Conservation (phyloP, 164 flowering plant genomes). For the Amborella trichopoda region DNA sequence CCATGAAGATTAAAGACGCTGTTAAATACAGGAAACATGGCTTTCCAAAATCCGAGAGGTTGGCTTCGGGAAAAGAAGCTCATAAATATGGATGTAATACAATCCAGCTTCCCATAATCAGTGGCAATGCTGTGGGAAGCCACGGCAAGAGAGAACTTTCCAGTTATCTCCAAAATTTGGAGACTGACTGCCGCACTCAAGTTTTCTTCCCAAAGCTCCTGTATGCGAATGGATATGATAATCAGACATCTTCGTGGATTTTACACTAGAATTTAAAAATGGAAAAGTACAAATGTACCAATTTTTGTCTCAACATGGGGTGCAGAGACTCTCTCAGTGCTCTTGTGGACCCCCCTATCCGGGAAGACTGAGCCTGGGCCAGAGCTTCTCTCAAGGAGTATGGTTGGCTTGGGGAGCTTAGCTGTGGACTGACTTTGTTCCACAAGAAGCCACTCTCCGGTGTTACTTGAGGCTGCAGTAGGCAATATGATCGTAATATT, state of each 20-base stretch:
- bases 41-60: conserved; percentile 78
- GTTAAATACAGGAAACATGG: conserved; percentile 77
- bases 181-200: conserved; percentile 90
- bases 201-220: conserved; percentile 97
- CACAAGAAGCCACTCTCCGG: conserved; percentile 86
- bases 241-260: not conserved
- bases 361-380: conserved; percentile 97
- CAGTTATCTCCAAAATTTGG: conserved; percentile 76
- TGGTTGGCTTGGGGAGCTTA: conserved; percentile 97
- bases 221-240: conserved; percentile 1
- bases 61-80: conserved; percentile 83
- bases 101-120: conserved; percentile 93
- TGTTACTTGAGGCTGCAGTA: conserved; percentile 73
- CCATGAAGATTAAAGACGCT: conserved; percentile 80
- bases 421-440: conserved; percentile 93
- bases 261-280: not conserved
- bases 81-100: conserved; percentile 75
- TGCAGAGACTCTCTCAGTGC: conserved; percentile 97
- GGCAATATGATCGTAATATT: not conserved
- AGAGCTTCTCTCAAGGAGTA: conserved; percentile 97
- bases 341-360: conserved; percentile 89
- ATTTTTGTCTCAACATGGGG: conserved; percentile 88
- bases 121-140: conserved; percentile 81
- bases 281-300: conserved; percentile 29
- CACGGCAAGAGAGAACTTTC: conserved; percentile 67